phyloP scores from a whole-genome alignment of 345 rosid species.

The Odontarrhena argentea region DNA sequence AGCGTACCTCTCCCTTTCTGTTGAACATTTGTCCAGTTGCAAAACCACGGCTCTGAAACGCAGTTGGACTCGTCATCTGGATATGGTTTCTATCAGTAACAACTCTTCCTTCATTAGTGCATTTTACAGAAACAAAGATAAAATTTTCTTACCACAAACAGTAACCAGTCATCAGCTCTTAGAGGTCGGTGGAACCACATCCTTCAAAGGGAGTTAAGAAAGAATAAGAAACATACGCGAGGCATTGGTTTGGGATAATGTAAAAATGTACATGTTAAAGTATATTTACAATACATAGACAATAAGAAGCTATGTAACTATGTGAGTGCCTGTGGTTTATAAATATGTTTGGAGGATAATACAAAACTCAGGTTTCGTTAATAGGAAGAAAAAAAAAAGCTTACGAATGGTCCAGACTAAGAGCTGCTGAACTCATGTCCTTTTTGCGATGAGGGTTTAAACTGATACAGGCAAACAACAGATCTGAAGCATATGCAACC shows the following conservation, averaged over 20 bases:
- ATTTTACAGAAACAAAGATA: neutral
- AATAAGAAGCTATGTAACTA: neutral
- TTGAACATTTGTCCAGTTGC: slow-evolving; percentile 72
- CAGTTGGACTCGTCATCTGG: slow-evolving; percentile 68
- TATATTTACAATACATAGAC: neutral
- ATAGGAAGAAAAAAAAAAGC: slow-evolving; percentile 31
- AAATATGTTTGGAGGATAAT: neutral
- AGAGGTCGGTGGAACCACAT: slow-evolving; percentile 71
- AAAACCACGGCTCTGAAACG: slow-evolving; percentile 64
- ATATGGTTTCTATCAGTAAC: neutral
- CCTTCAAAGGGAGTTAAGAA: neutral
- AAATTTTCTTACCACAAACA: slow-evolving; percentile 64
- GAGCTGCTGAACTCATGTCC: slow-evolving; percentile 58
- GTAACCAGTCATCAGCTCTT: slow-evolving; percentile 92
- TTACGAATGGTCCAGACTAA: slow-evolving; percentile 95
- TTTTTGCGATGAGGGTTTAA: slow-evolving; percentile 73
- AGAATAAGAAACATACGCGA: slow-evolving; percentile 1
- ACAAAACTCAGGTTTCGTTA: slow-evolving; percentile 7
- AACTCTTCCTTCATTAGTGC: slow-evolving; percentile 2
- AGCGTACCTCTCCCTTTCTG: slow-evolving; percentile 74
- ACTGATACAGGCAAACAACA: slow-evolving; percentile 64
- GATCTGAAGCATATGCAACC: slow-evolving; percentile 90
- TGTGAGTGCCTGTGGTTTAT: neutral
- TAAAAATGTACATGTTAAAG: neutral
- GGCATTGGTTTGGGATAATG: neutral